These are phyloP conservation scores for Lichtheimia hyalospora DNA, from an alignment of 371 early-diverging fungal genomes.

Conservation along the genomic window DNA sequence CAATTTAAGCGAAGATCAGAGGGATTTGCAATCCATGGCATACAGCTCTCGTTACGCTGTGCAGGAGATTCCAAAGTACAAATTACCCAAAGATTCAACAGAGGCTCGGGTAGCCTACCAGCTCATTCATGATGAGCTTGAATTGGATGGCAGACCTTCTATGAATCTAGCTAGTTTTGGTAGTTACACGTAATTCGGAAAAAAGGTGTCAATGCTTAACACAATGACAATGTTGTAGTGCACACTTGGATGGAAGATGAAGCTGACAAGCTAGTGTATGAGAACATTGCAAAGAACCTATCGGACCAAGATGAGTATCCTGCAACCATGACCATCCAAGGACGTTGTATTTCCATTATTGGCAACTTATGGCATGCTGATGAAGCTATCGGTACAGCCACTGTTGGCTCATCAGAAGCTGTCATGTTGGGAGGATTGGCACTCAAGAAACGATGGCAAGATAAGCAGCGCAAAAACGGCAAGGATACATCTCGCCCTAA, in stretches of 20 bases:
- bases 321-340: constrained; percentile 55
- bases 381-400: constrained; percentile 53
- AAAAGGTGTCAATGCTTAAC: background rate
- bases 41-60: constrained; percentile 54
- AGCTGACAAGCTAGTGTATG: constrained; percentile 65
- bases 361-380: constrained; percentile 56
- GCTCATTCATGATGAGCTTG: constrained; percentile 62
- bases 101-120: constrained; percentile 57
- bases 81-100: constrained; percentile 39
- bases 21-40: constrained; percentile 21
- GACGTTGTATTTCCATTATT: constrained; percentile 61
- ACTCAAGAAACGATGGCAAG: constrained; percentile 67
- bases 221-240: constrained; percentile 3
- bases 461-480: constrained; percentile 40
- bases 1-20: background rate
- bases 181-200: constrained; percentile 5
- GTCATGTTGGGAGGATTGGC: constrained; percentile 67
- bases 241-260: constrained; percentile 74
- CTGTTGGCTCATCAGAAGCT: constrained; percentile 68
- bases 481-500: constrained; percentile 62
- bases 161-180: constrained; percentile 62
- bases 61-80: constrained; percentile 45
- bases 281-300: constrained; percentile 62
- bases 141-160: constrained; percentile 64
- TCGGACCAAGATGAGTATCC: constrained; percentile 64